Evolutionary conservation across 257 asterid species (phyloP), one percentile per base, ranked within the genome.

Genomic region (Solanum infundibuliforme): DNA sequence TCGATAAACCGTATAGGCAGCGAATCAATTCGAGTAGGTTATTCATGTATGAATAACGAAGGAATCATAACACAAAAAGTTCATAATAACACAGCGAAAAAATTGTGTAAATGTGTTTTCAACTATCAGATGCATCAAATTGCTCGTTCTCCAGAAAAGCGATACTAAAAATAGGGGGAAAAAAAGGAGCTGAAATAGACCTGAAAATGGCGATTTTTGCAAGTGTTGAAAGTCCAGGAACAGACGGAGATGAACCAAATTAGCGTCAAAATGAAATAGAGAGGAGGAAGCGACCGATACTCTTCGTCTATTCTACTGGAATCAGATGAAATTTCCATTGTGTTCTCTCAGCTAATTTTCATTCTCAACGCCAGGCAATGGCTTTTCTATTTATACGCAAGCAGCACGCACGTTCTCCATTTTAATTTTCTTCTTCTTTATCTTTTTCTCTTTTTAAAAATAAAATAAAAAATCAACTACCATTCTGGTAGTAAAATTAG

Each of bases 181-280:
- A 71, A 16, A 39, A 16, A 39, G 16, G 72, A 12, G 65, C 9
- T 27, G 34, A 62, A 76, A 83, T 72, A 88, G 86, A 96, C 98
- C 98, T 95, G 98, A 88, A 93, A 94, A 85, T 91, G 94, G 93
- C 98, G 95, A 90, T 94, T 91, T 83, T 29, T 91, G 91, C 90
- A 91, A 76, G 94, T 95, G 89, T 94, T 94, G 92, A 91, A 81
- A 75, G 98, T 93, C 99, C 99, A 96, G 21, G 90, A 92, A 84
- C 86, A 87, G 87, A 97, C 95, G 90, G 95, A 93, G 62, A 91
- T 72, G 58, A 88, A 46, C 99, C 98, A 96, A 52, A 96, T 83
- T 88, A 91, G 29, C 91, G 86, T 89, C 90, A 94, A 93, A 85
- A 91, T 86, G 21, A 93, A 88, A 92, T 91, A 92, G 8, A 96